Percentiles rank a stretch among this genome's conserved stretches.
These are phyloP conservation scores for Geranomyces michiganensis DNA, from an alignment of 192 early-diverging fungal genomes.

Conservation along the genomic window DNA sequence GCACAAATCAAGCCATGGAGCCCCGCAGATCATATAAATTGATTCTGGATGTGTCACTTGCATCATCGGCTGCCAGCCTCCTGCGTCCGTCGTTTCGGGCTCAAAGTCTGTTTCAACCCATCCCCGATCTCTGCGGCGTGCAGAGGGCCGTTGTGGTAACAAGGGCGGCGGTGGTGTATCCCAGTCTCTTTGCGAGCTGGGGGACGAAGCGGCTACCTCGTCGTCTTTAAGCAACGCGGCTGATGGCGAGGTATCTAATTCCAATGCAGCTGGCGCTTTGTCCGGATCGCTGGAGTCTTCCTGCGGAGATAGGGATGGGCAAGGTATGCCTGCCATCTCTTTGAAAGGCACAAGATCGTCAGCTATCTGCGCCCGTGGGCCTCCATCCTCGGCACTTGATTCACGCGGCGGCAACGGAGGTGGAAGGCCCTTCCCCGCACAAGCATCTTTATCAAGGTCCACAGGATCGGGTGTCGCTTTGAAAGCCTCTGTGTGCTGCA, in stretches of 20 bases:
- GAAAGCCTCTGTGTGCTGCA: constrained; percentile 1
- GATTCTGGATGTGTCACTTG: neutral
- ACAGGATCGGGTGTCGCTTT: neutral
- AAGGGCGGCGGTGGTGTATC: no score
- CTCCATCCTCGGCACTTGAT: neutral
- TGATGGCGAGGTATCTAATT: no score
- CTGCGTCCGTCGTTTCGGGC: neutral
- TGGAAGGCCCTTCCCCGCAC: neutral
- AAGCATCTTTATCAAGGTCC: neutral
- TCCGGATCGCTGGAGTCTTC: no score
- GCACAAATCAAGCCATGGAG: neutral
- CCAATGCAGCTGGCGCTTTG: no score
- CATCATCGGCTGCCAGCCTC: constrained; percentile 5
- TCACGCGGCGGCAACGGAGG: neutral
- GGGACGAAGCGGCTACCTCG: no score
- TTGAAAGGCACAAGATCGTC: no score
- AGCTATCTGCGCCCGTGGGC: neutral
- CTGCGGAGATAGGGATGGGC: no score
- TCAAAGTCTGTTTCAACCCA: neutral
- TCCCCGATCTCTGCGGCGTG: no score
- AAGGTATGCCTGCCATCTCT: no score
- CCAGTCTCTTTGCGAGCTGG: no score
- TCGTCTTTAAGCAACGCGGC: no score
- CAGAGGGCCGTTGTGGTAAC: no score
- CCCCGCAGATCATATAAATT: neutral